Evolutionary conservation across 2,329 filamentous ascomycete species (phyloP), one percentile per base, ranked within the genome.

Genomic region (Fusarium sp.): DNA sequence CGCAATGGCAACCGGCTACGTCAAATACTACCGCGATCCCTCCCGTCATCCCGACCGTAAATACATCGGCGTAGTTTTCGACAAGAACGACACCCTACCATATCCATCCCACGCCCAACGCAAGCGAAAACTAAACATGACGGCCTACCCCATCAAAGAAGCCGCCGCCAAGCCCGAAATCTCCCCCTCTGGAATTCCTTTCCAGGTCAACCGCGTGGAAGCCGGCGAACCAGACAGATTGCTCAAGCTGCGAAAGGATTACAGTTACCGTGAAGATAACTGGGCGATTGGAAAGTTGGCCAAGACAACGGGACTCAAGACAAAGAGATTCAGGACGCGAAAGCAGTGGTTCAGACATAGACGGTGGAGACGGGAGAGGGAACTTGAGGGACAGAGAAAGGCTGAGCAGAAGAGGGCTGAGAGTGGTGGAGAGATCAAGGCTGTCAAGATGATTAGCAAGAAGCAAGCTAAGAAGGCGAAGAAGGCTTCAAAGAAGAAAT

Each of bases 1-100:
- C 82, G 91, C 96, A 57, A 91, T 90, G 65, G 89, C 92, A 60
- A 87, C 92, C 6, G 96, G 96, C 71, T 99, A 97, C 82, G 96
- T 99, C 67, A 94, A 96, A 76, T 99, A 97, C 88, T 99, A 99
- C 86, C 90, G 92, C 78, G 95, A 99, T 79, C 94, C 95, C 0
- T 82, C 87, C 35, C 88, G 86, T 64, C 94, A 98, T 81, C 93
- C 95, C 2, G 92, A 94, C 74, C 89, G 95, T 67, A 93, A 97
- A 81, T 99, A 95, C 85, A 99, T 99, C 77, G 96, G 96, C 68
- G 92, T 99, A 23, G 92, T 93, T 37, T 95, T 97, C 81, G 88
- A 95, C 80, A 93, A 94, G 78, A 85, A 90, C 18, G 93, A 97
- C 76, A 89, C 86, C 35, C 89, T 99, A 3, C 96, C 96, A 0